Evolutionary conservation across 805 yeast species (phyloP), one percentile per base, ranked within the genome.

Genomic region (Nakazawaea ambrosiae): DNA sequence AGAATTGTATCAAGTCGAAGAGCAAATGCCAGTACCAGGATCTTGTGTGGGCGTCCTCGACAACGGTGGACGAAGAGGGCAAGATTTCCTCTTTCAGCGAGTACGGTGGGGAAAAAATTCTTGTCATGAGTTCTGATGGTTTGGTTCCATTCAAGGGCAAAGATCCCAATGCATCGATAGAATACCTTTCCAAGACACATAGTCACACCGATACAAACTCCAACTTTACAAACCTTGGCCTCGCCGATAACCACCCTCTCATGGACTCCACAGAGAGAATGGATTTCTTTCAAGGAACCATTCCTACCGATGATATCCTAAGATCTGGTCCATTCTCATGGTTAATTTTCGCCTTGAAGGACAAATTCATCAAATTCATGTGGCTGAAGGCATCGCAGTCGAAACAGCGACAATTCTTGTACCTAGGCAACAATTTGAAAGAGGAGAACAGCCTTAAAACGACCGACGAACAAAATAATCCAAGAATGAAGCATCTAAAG

Each of bases 11-110:
- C 29, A 37, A 37, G 19, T 11, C 35, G 4, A 27, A 33, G 7
- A 12, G 27, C 4, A 37, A 27, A 16, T 37, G 41, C 19, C 33
- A 28, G 16, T 37, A 37, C 20, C 41, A 33, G 15, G 36, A 32
- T 17, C 26, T 37, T 31, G 33, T 28, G n/a, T 37, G 41, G 41
- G 41, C 41, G 5, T 32, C 41, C 8, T 32, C 41, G 8, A 37
- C 41, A 6, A 20, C 25, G 25, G 41, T 37, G 4, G 41, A 37
- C 18, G 36, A 27, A 11, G 30, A 37, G 9, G 41, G 41, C 2
- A 27, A 18, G 15, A 33, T 37, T n/a, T 37, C 41, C 1, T 32
- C 36, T 4, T 28, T 15, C 20, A 20, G 27, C 20, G 41, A 37
- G 12, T 37, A 37, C 17, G 27, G 36, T 37, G 35, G 36, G 4